Base-by-base conservation (phyloP, 768 basidiomycete species). In the Boletus vinaceobasis region DNA sequence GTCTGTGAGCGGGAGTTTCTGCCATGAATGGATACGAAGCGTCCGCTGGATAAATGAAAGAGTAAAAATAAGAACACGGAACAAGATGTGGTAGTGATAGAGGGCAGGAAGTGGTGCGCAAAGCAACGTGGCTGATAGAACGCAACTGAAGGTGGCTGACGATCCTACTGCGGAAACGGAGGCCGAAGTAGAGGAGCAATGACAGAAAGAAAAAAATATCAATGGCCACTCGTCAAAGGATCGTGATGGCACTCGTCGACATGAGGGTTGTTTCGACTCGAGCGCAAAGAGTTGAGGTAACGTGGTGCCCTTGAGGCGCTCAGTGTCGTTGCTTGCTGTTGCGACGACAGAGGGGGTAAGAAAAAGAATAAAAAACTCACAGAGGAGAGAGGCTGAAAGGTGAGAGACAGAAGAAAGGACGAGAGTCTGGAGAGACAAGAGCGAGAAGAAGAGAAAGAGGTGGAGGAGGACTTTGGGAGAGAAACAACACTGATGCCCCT, bases 1-100 rank as follows among this genome's bases (percentile, higher is more conserved):
- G 81, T 77, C 87, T 83, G 79, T 77, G 79, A 31, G 77, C 70
- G 44, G 87, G 77, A 40, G 77, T 79, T 69, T 93, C 90, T 74
- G 90, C 82, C 91, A 90, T 92, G 61, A 51, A 57, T 65, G 59
- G 55, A 56, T 61, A 33, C n/a, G 32, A 31, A 33, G 21, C 50
- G 45, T 60, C 60, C 35, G 48, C 61, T 56, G 14, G 49, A 43
- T 11, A 46, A 44, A 57, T 23, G 47, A 56, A 58, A 36, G 31
- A 17, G 42, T 29, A 32, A 50, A 36, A 37, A 59, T 62, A 26
- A 64, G 67, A 52, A 60, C 9, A 27, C 26, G 32, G 36, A 48
- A 46, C 26, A 52, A 50, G 57, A 47, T 42, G 61, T 53, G 50
- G 48, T 55, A 59, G 62, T 52, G 58, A 70, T 58, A 57, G 49